These are phyloP conservation scores for Podospora sp. DNA, from an alignment of 495 filamentous ascomycete genomes.

Conservation along the genomic window DNA sequence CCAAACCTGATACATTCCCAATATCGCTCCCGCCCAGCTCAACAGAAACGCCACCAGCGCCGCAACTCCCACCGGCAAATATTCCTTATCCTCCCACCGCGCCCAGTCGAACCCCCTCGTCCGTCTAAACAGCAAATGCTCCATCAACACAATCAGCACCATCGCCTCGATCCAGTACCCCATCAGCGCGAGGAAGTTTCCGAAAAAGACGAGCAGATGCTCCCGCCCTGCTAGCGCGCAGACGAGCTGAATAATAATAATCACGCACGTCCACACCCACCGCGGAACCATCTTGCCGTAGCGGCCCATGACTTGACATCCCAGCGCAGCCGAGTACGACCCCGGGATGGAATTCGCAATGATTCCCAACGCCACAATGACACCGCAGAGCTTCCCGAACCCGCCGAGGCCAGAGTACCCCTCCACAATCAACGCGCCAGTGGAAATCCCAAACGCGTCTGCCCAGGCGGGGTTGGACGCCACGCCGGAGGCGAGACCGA, in stretches of 20 bases:
- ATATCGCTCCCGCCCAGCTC: conserved; percentile 68
- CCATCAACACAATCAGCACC: conserved; percentile 64
- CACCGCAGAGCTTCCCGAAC: conserved; percentile 75
- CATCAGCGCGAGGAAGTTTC: conserved; percentile 74
- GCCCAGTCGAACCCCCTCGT: conserved; percentile 60
- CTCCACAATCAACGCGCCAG: conserved; percentile 69
- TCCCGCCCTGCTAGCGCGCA: conserved; percentile 66
- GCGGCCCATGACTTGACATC: conserved; percentile 66
- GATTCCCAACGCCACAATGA: conserved; percentile 70
- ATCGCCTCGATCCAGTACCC: conserved; percentile 73
- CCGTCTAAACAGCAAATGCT: conserved; percentile 64
- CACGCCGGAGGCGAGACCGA: conserved; percentile 68
- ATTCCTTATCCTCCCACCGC: conserved; percentile 59
- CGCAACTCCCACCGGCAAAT: conserved; percentile 65
- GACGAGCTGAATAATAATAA: conserved; percentile 62
- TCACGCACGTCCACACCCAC: conserved; percentile 63
- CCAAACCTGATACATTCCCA: conserved; percentile 71
- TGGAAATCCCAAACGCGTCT: conserved; percentile 57
- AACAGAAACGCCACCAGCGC: conserved; percentile 65
- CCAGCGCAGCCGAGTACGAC: conserved; percentile 69
- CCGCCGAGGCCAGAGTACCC: conserved; percentile 62
- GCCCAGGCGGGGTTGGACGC: conserved; percentile 54
- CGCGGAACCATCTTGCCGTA: conserved; percentile 60
- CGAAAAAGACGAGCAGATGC: conserved; percentile 65
- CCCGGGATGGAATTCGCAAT: conserved; percentile 72